Conservation (phyloP, 257 asterid genomes). For the Coffea canephora region DNA sequence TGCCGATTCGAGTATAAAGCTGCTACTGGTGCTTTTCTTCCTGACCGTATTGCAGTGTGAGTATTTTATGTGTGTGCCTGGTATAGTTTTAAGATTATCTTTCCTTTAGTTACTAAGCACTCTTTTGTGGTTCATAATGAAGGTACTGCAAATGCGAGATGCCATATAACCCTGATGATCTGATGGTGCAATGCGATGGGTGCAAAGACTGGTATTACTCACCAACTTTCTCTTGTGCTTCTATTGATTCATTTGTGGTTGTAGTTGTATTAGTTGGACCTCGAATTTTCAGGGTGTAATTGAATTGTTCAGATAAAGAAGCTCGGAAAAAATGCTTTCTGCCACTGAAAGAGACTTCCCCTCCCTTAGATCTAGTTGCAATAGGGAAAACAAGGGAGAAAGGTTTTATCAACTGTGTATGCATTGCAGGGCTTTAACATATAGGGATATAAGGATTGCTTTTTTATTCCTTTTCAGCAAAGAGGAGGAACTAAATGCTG, state of each 20-base stretch:
- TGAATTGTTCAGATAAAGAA: too few species aligned
- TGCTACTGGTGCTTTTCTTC: slow-evolving; percentile 49
- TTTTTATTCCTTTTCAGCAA: not conserved
- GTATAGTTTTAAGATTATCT: not conserved
- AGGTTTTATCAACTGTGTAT: not conserved
- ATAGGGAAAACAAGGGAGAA: not conserved
- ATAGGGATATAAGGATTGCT: too few species aligned
- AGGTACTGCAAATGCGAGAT: slow-evolving; percentile 82
- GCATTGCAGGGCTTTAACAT: not conserved
- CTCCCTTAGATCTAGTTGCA: not conserved
- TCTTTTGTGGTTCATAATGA: slow-evolving; percentile 6
- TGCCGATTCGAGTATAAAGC: slow-evolving; percentile 58
- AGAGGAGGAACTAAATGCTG: not conserved
- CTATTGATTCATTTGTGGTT: not conserved
- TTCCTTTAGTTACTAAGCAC: not conserved
- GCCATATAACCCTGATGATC: slow-evolving; percentile 75
- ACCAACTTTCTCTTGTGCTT: not conserved
- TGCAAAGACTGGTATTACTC: slow-evolving; percentile 64
- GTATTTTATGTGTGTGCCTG: slow-evolving; percentile 20
- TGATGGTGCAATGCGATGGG: slow-evolving; percentile 69
- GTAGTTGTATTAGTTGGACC: not conserved
- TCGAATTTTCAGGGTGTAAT: not conserved
- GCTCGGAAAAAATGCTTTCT: too few species aligned
- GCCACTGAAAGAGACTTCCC: not conserved
- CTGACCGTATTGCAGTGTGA: slow-evolving; percentile 70